A percentile compares a stretch with the other conserved stretches of the same genome.
phyloP scores from a whole-genome alignment of 177 flowering plant species.

The Vitis hybrid region DNA sequence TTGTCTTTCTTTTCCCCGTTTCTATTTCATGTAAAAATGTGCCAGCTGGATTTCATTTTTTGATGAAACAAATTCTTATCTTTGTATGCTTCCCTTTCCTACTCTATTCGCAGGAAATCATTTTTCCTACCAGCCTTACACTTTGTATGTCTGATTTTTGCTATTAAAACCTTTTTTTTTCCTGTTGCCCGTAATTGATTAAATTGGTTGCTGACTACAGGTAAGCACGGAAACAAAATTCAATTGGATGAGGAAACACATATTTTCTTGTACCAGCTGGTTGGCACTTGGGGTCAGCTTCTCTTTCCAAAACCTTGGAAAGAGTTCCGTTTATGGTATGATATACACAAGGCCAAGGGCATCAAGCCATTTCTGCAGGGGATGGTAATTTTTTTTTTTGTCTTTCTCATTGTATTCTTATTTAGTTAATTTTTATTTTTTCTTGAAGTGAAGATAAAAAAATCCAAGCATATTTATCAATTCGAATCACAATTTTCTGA shows the following conservation, averaged over 20 bases:
- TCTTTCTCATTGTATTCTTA: not conserved
- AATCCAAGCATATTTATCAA: not conserved
- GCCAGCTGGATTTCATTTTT: too few species aligned
- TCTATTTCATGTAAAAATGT: too few species aligned
- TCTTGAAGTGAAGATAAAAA: not conserved
- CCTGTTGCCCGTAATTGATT: not conserved
- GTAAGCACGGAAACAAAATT: slow-evolving; percentile 95
- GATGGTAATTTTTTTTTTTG: slow-evolving; percentile 58
- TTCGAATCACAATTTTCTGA: not conserved
- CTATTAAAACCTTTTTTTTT: not conserved
- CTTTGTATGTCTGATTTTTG: not conserved
- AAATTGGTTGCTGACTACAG: slow-evolving; percentile 31
- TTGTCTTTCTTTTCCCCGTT: too few species aligned
- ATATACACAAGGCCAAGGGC: slow-evolving; percentile 74
- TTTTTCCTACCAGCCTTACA: not conserved
- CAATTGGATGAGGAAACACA: slow-evolving; percentile 51
- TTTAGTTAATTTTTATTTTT: not conserved
- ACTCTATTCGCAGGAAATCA: too few species aligned
- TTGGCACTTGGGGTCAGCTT: slow-evolving; percentile 99
- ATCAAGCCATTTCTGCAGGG: slow-evolving; percentile 81
- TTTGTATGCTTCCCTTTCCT: too few species aligned
- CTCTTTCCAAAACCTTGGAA: slow-evolving; percentile 97
- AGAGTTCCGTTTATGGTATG: slow-evolving; percentile 96
- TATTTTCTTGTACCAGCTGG: slow-evolving; percentile 88
- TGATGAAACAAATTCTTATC: too few species aligned